These are phyloP conservation scores for Croton laevigatus DNA, from an alignment of 441 rosid genomes.

Conservation along the genomic window DNA sequence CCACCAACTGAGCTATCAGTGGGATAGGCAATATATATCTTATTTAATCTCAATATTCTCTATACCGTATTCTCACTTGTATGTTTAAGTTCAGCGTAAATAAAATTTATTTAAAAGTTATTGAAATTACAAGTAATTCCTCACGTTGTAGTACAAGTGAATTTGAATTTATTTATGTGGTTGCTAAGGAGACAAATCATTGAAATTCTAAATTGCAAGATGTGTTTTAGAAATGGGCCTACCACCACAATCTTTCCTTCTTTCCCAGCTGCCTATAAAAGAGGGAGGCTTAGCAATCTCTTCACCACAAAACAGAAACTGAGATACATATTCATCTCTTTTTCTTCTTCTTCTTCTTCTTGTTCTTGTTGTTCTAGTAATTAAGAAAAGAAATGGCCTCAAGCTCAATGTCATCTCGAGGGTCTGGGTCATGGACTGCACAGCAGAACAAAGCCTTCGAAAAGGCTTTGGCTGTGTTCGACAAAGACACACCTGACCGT, in stretches of 20 bases:
- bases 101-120: too few relatives aligned
- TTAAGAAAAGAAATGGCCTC: conserved; percentile 47
- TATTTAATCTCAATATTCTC: too few relatives aligned
- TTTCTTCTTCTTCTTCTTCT: too few relatives aligned
- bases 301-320: conserved; percentile 33
- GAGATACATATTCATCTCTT: not conserved
- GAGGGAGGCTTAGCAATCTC: conserved; percentile 41
- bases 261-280: conserved; percentile 40
- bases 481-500: conserved; percentile 53
- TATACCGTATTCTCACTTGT: too few relatives aligned
- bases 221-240: conserved; percentile 41
- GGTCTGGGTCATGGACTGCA: conserved; percentile 67
- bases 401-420: conserved; percentile 66
- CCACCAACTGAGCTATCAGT: too few relatives aligned
- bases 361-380: not conserved
- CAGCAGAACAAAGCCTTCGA: conserved; percentile 94
- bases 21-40: too few relatives aligned
- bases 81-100: too few relatives aligned
- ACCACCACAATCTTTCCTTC: not conserved
- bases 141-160: not conserved
- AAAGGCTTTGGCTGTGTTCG: conserved; percentile 60
- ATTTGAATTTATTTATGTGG: conserved; percentile 31
- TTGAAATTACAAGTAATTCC: conserved; percentile 32
- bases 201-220: conserved; percentile 40
- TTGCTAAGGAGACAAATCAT: conserved; percentile 56